Evolutionary conservation across 2,329 filamentous ascomycete species (phyloP), one percentile per base, ranked within the genome.

Genomic region (Aspergillus pseudoterreus): DNA sequence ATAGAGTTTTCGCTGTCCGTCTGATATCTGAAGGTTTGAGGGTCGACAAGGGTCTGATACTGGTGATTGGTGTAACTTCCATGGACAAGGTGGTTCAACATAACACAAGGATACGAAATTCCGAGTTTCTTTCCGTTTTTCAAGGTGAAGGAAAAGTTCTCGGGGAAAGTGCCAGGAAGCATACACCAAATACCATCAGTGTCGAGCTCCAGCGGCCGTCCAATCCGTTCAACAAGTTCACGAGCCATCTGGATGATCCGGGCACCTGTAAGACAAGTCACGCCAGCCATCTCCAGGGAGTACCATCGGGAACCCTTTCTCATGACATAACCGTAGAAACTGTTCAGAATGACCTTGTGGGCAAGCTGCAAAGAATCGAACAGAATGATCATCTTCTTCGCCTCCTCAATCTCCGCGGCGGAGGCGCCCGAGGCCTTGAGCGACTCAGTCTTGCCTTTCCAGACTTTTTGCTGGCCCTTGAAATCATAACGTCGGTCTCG

Each of bases 171-270:
- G 0, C 90, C 92, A 0, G 94, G 94, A 62, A 99, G 80, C 82
- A 99, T 99, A 74, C 94, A 99, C 95, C 94, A 99, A 64, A 99
- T 99, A 82, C 95, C 94, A 67, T 99, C 94, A 2, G 94, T 99
- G 70, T 99, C 94, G 45, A 99, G 79, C 70, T 99, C 94, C 47
- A 99, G 78, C 0, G 94, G 94, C 51, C 94, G 83, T 21, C 94
- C 94, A 35, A 99, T 88, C 6, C 94, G 83, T 68, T 99, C 94
- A 4, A 99, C 92, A 2, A 99, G 81, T 62, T 94, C 87, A 65
- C 92, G 84, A 15, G 94, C 95, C 81, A 99, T 85, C 66, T 99
- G 94, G 68, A 99, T 99, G 67, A 99, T 99, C 39, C 86, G 89
- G 30, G 94, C 94, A 56, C 94, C 94, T 1, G 94, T 99, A 69